Percentiles rank a stretch among this genome's conserved stretches.
These are phyloP conservation scores for Plasmopara viticola DNA, from an alignment of 352 stramenopile species.

Conservation along the genomic window DNA sequence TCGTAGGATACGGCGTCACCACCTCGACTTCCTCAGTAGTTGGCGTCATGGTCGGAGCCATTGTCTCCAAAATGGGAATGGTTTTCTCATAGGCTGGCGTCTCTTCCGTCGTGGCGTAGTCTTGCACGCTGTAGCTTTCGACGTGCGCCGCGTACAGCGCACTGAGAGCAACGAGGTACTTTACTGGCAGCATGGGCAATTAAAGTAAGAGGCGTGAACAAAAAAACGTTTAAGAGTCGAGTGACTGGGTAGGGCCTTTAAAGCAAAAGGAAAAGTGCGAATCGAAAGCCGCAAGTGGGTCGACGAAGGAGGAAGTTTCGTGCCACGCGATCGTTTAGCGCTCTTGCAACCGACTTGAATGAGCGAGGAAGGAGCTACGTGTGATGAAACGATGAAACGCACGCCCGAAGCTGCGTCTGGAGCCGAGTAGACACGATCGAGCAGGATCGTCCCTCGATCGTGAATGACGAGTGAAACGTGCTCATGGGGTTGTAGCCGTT, in stretches of 20 bases:
- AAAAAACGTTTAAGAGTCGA: conserved; percentile 1
- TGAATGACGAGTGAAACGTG: no score
- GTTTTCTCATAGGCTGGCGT: not conserved
- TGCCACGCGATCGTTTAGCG: no score
- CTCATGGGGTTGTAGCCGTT: no score
- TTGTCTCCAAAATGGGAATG: not conserved
- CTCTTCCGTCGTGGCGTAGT: conserved; percentile 7
- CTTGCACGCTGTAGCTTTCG: conserved; percentile 9
- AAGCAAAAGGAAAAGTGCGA: conserved; percentile 26
- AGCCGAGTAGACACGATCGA: no score
- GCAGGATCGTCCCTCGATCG: no score
- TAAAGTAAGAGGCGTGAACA: not conserved
- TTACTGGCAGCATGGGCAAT: conserved; percentile 20
- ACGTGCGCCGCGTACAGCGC: conserved; percentile 19
- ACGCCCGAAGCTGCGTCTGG: no score
- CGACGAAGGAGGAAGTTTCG: no score
- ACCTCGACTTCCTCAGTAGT: not conserved
- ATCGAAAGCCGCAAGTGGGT: not conserved
- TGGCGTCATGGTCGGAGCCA: not conserved
- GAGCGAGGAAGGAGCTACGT: no score
- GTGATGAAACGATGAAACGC: no score
- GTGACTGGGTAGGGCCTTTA: conserved; percentile 18
- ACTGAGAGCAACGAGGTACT: conserved; percentile 25
- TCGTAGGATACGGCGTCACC: conserved; percentile 3
- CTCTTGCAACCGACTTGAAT: no score